These are phyloP conservation scores for Aspergillus latus DNA, from an alignment of 2,329 filamentous ascomycete genomes.

Conservation along the genomic window DNA sequence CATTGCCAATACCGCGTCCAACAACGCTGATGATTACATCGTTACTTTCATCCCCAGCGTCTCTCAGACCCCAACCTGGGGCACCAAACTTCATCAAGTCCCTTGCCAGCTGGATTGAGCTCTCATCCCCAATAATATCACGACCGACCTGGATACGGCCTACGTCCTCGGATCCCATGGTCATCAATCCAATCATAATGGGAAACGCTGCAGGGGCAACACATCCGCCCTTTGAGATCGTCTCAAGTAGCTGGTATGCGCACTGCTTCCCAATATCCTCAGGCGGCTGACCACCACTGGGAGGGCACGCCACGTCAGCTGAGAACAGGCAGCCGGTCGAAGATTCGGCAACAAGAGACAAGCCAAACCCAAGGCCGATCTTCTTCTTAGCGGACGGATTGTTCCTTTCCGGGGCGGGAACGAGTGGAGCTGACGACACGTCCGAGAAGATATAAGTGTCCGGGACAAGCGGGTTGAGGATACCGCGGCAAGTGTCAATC, in stretches of 20 bases:
- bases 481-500: constrained; percentile 84
- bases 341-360: constrained; percentile 90
- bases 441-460: constrained; percentile 88
- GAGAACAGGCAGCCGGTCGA: constrained; percentile 83
- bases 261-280: constrained; percentile 89
- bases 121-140: constrained; percentile 78
- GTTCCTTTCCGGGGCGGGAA: constrained; percentile 69
- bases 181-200: constrained; percentile 85
- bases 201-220: constrained; percentile 69
- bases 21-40: constrained; percentile 90
- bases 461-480: constrained; percentile 80
- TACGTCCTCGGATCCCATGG: constrained; percentile 96
- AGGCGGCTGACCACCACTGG: constrained; percentile 76
- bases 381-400: constrained; percentile 55
- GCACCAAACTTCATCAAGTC: constrained; percentile 88
- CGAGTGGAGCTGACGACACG: constrained; percentile 59
- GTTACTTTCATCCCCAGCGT: constrained; percentile 64
- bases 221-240: constrained; percentile 78
- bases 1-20: constrained; percentile 88
- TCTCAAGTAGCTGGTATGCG: constrained; percentile 84
- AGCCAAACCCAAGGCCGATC: constrained; percentile 85
- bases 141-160: constrained; percentile 79
- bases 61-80: constrained; percentile 85
- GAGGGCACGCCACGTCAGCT: constrained; percentile 74
- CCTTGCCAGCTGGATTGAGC: constrained; percentile 74